Evolutionary conservation across 257 asterid genomes (phyloP).

Genomic region (Haberlea rhodopensis): DNA sequence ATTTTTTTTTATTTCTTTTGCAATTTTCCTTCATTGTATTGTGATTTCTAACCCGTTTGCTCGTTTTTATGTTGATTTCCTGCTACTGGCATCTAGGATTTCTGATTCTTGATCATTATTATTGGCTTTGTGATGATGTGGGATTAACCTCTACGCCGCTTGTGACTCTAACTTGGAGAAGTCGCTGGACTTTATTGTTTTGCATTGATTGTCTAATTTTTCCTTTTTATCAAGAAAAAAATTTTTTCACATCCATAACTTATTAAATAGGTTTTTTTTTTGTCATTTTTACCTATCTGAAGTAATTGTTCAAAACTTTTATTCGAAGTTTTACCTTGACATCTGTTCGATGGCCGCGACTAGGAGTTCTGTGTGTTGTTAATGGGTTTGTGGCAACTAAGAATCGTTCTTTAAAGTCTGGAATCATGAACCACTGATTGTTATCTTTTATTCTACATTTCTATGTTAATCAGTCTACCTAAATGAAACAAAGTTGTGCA

Average conservation of each 20-base stretch:
- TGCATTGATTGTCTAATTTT: no score
- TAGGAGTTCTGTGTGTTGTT: background rate
- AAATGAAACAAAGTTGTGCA: background rate
- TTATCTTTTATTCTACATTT: background rate
- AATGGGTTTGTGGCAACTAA: background rate
- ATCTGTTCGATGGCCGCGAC: background rate
- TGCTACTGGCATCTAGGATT: background rate
- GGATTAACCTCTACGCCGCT: constrained; percentile 3
- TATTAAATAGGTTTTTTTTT: no score
- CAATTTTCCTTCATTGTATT: background rate
- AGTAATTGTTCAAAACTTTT: no score
- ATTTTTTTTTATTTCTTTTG: background rate
- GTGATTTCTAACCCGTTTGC: background rate
- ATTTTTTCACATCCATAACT: no score
- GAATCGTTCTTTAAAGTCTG: background rate
- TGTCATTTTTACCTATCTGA: no score
- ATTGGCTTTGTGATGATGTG: background rate
- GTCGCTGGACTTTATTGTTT: no score
- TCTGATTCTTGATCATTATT: background rate
- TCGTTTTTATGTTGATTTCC: background rate
- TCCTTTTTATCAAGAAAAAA: no score
- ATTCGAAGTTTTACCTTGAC: no score
- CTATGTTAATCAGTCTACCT: background rate
- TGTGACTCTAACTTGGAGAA: no score
- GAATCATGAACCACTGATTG: background rate